Conservation (phyloP, 805 yeast genomes). For the Kockiozyma suomiensis region DNA sequence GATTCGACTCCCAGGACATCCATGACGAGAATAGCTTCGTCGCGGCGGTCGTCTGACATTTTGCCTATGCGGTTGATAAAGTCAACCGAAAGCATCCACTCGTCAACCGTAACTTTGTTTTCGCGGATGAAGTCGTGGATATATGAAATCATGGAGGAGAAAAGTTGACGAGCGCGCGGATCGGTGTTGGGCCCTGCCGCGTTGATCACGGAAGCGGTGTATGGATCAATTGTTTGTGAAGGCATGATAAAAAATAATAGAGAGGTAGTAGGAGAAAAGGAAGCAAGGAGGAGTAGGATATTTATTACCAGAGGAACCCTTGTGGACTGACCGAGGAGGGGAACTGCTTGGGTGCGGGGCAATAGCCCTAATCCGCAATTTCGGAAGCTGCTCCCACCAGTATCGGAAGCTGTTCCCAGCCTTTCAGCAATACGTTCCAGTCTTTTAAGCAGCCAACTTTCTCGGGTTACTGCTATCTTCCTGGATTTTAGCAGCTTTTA, state of each 20-base stretch:
- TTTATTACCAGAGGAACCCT: not conserved
- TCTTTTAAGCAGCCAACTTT: no score
- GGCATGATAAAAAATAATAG: constrained; percentile 1
- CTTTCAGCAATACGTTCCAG: not conserved
- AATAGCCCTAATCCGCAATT: constrained; percentile 5
- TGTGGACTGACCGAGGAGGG: constrained; percentile 7
- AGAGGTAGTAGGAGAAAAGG: not conserved
- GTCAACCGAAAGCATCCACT: constrained; percentile 42
- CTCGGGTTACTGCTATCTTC: not conserved
- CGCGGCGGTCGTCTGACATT: constrained; percentile 40
- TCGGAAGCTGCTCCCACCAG: not conserved
- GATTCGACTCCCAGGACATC: constrained; percentile 44
- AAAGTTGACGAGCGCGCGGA: constrained; percentile 37
- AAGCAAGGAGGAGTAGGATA: not conserved
- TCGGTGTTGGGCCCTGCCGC: constrained; percentile 42
- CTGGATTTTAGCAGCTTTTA: no score
- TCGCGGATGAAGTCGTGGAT: constrained; percentile 44
- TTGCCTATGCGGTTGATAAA: constrained; percentile 42
- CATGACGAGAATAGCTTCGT: constrained; percentile 43
- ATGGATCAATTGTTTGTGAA: constrained; percentile 37
- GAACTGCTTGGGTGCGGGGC: not conserved
- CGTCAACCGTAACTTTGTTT: constrained; percentile 42
- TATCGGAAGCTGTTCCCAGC: constrained; percentile 7
- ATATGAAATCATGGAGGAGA: constrained; percentile 41
- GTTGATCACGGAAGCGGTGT: constrained; percentile 39